phyloP scores from a whole-genome alignment of 2,329 filamentous ascomycete genomes.

The Monilinia aucupariae region DNA sequence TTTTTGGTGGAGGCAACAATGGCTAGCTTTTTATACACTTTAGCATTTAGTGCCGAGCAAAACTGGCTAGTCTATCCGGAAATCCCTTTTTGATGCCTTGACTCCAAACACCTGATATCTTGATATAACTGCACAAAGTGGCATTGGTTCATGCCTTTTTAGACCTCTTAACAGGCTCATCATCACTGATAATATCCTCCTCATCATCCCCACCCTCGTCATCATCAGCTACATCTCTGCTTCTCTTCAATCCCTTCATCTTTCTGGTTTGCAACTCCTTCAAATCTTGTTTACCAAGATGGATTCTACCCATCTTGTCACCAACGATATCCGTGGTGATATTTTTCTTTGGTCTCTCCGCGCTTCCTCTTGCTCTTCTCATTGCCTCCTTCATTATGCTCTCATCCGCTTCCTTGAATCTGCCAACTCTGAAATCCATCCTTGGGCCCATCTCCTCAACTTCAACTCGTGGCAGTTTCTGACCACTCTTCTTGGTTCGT shows the following conservation, averaged over 20 bases:
- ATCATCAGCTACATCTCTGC: constrained; percentile 55
- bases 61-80: neutral
- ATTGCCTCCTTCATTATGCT: constrained; percentile 82
- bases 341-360: constrained; percentile 92
- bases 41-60: constrained; percentile 5
- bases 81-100: constrained; percentile 10
- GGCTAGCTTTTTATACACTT: neutral
- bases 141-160: constrained; percentile 25
- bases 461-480: constrained; percentile 83
- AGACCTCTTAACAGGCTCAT: constrained; percentile 33
- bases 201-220: constrained; percentile 46
- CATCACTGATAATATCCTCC: constrained; percentile 41
- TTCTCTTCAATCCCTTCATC: constrained; percentile 97
- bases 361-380: constrained; percentile 70
- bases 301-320: constrained; percentile 92
- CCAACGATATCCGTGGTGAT: constrained; percentile 85
- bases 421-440: constrained; percentile 84
- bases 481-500: constrained; percentile 76
- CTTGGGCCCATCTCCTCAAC: constrained; percentile 92
- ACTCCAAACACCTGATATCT: constrained; percentile 27
- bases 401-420: constrained; percentile 71
- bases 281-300: constrained; percentile 86
- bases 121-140: constrained; percentile 19
- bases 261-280: constrained; percentile 86
- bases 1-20: constrained; percentile 4